Conservation (phyloP, 192 early-diverging fungal genomes). For the Entomortierella lignicola region DNA sequence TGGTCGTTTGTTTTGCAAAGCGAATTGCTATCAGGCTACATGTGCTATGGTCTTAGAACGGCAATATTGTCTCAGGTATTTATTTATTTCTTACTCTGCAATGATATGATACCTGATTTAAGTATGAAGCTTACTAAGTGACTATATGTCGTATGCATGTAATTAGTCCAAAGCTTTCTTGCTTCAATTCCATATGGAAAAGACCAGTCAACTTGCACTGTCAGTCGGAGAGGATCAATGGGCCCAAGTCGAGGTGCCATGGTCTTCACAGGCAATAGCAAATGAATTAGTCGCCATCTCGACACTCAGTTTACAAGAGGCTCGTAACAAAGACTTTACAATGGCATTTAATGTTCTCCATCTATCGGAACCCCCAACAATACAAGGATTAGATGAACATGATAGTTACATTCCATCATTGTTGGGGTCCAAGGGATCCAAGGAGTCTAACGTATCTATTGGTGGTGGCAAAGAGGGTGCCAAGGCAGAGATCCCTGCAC, state of each 20-base stretch:
- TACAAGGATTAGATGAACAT: slow-evolving; percentile 27
- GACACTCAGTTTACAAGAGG: slow-evolving; percentile 50
- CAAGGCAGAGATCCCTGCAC: slow-evolving; percentile 28
- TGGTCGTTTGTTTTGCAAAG: slow-evolving; percentile 86
- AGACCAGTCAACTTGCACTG: slow-evolving; percentile 84
- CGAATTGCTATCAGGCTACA: slow-evolving; percentile 83
- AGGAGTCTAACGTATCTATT: slow-evolving; percentile 16
- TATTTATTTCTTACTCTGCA: background rate
- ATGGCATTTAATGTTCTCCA: slow-evolving; percentile 46
- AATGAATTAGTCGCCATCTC: slow-evolving; percentile 74
- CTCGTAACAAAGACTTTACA: slow-evolving; percentile 53
- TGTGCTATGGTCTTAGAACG: slow-evolving; percentile 92
- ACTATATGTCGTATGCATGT: background rate
- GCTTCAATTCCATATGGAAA: slow-evolving; percentile 94
- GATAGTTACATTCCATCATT: slow-evolving; percentile 14
- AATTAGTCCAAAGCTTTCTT: slow-evolving; percentile 88
- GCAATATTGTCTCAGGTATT: slow-evolving; percentile 85
- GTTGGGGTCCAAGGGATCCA: slow-evolving; percentile 12
- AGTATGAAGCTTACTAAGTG: too few species aligned
- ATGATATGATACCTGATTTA: too few species aligned
- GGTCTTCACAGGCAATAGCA: slow-evolving; percentile 91
- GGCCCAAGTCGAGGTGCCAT: slow-evolving; percentile 91
- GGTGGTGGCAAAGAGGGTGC: slow-evolving; percentile 23
- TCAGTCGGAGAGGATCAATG: slow-evolving; percentile 98
- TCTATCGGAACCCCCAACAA: slow-evolving; percentile 18